phyloP scores from a whole-genome alignment of 176 grass and related monocot species.

The Musa schizocarpa region DNA sequence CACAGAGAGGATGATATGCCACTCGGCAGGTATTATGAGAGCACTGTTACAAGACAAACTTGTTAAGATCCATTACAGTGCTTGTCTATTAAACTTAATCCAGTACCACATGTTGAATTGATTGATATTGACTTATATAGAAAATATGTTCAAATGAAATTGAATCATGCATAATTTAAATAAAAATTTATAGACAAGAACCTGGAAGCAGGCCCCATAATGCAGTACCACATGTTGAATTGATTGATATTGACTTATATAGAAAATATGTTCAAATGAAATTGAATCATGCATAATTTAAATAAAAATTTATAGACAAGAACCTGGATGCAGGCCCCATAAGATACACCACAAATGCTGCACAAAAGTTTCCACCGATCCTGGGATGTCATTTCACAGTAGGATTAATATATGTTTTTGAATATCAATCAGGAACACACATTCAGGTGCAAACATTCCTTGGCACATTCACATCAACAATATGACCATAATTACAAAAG shows the following conservation, averaged over 20 bases:
- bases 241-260: not conserved
- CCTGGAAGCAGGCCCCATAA: constrained; percentile 99
- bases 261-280: not conserved
- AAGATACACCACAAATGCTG: constrained; percentile 94
- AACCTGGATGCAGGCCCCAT: constrained; percentile 99
- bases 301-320: constrained; percentile 20
- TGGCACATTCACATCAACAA: not conserved
- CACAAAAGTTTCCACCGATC: constrained; percentile 97
- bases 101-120: not conserved
- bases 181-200: constrained; percentile 27
- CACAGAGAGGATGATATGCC: constrained; percentile 96
- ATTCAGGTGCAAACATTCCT: not conserved
- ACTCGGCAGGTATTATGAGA: constrained; percentile 92
- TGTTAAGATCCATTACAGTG: not conserved
- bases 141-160: not conserved
- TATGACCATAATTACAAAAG: not conserved
- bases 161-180: not conserved
- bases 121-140: not conserved
- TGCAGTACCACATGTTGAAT: not conserved
- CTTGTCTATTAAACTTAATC: not conserved
- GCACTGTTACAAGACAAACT: constrained; percentile 46
- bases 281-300: not conserved
- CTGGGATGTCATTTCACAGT: constrained; percentile 38
- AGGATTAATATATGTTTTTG: not conserved
- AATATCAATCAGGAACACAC: not conserved